Evolutionary conservation across 345 rosid genomes (phyloP).

Genomic region (Gynandropsis gynandra): DNA sequence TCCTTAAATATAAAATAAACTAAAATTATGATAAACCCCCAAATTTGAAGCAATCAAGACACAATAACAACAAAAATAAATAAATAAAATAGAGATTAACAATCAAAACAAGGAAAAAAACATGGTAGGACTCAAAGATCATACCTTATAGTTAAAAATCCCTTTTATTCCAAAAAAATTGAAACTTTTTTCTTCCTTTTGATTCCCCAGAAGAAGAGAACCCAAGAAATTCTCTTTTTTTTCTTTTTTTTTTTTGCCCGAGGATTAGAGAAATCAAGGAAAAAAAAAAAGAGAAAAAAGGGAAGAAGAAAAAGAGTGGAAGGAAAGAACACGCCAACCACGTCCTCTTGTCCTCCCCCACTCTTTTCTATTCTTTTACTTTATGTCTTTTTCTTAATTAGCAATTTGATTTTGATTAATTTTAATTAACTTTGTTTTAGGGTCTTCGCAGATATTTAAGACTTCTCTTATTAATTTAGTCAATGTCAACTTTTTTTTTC

Average conservation of each 20-base stretch:
- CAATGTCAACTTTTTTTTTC: too few relatives aligned
- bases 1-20: background rate
- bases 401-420: slow-evolving; percentile 17
- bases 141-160: slow-evolving; percentile 18
- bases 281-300: background rate
- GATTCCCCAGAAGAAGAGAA: slow-evolving; percentile 4
- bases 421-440: too few relatives aligned
- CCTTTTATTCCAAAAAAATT: slow-evolving; percentile 3
- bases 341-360: slow-evolving; percentile 21
- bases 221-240: background rate
- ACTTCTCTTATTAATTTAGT: too few relatives aligned
- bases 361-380: slow-evolving; percentile 10
- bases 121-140: background rate
- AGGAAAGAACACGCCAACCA: slow-evolving; percentile 29
- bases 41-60: slow-evolving; percentile 11
- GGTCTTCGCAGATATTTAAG: too few relatives aligned
- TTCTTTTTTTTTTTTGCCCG: background rate
- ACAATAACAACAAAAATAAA: slow-evolving; percentile 1
- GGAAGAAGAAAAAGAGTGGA: slow-evolving; percentile 28
- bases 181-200: background rate
- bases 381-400: slow-evolving; percentile 25
- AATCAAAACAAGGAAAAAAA: too few relatives aligned
- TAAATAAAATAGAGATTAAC: too few relatives aligned
- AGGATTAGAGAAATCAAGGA: slow-evolving; percentile 20
- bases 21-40: background rate